phyloP scores from a whole-genome alignment of 2,329 filamentous ascomycete genomes.

The Ampelomyces quisqualis region DNA sequence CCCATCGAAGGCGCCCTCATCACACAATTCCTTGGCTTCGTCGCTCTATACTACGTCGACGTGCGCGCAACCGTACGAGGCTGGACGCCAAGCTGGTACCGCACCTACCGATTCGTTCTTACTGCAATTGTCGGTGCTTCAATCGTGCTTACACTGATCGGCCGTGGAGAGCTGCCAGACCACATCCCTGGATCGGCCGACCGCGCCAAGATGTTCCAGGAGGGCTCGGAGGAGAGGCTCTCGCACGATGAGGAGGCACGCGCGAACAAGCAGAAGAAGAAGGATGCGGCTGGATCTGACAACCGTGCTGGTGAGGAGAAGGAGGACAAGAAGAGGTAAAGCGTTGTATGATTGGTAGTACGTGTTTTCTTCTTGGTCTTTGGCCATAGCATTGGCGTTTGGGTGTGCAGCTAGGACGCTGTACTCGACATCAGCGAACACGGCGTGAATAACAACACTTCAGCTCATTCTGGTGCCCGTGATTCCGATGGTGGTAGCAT shows the following conservation, averaged over 20 bases:
- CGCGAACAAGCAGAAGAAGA: conserved; percentile 19
- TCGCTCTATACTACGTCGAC: conserved; percentile 82
- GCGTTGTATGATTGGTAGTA: background rate
- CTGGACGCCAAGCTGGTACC: conserved; percentile 84
- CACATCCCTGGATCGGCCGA: conserved; percentile 50
- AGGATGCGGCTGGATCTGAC: conserved; percentile 25
- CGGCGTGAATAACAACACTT: too few species aligned
- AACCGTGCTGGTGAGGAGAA: conserved; percentile 3
- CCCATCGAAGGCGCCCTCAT: conserved; percentile 83
- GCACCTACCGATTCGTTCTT: conserved; percentile 84
- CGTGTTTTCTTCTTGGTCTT: background rate
- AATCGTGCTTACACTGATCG: conserved; percentile 78
- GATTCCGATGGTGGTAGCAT: too few species aligned
- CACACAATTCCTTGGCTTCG: conserved; percentile 81
- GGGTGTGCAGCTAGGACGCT: background rate
- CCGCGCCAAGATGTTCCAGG: conserved; percentile 52
- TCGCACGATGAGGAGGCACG: conserved; percentile 35
- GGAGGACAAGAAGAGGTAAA: conserved; percentile 1
- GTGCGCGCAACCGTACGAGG: conserved; percentile 68
- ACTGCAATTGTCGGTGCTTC: conserved; percentile 84
- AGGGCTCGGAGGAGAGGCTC: conserved; percentile 30
- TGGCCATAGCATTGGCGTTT: background rate
- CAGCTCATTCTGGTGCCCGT: too few species aligned
- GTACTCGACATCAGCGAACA: too few species aligned
- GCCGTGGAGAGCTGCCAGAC: conserved; percentile 72